Percentiles rank a stretch among this genome's conserved stretches.
These are phyloP conservation scores for Plantago lanceolata DNA, from an alignment of 305 asterid species.

Conservation along the genomic window DNA sequence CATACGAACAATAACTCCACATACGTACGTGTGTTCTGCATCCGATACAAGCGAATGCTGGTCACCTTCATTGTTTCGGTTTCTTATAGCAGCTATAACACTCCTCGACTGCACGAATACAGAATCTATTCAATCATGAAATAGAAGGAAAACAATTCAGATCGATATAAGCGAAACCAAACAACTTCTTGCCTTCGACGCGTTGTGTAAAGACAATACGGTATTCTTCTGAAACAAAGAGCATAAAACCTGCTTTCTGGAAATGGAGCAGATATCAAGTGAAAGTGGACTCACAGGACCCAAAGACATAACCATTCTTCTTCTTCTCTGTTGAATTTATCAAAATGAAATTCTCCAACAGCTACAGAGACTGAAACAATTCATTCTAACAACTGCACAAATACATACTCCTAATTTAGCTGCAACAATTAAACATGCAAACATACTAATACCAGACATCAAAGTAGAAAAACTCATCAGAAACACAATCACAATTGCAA, in stretches of 20 bases:
- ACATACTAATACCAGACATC: too few species aligned
- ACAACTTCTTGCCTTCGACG: constrained; percentile 3
- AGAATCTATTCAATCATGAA: not conserved
- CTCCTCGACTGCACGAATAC: not conserved
- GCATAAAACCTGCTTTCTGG: not conserved
- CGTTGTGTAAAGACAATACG: not conserved
- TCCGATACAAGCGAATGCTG: not conserved
- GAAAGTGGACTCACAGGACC: not conserved
- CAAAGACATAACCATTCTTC: not conserved
- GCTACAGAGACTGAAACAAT: too few species aligned
- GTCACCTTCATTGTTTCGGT: not conserved
- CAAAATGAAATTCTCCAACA: not conserved
- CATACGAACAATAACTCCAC: not conserved
- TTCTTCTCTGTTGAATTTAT: not conserved
- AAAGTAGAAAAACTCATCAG: too few species aligned
- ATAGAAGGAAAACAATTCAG: not conserved
- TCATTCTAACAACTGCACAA: not conserved
- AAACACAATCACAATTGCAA: too few species aligned
- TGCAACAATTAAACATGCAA: not conserved
- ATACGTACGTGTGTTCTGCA: not conserved
- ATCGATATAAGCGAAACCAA: not conserved
- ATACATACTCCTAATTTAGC: not conserved
- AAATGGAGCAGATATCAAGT: not conserved
- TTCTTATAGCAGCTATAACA: not conserved
- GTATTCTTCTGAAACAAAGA: not conserved